These are phyloP conservation scores for Dipteronia sinensis DNA, from an alignment of 345 rosid genomes.

Conservation along the genomic window DNA sequence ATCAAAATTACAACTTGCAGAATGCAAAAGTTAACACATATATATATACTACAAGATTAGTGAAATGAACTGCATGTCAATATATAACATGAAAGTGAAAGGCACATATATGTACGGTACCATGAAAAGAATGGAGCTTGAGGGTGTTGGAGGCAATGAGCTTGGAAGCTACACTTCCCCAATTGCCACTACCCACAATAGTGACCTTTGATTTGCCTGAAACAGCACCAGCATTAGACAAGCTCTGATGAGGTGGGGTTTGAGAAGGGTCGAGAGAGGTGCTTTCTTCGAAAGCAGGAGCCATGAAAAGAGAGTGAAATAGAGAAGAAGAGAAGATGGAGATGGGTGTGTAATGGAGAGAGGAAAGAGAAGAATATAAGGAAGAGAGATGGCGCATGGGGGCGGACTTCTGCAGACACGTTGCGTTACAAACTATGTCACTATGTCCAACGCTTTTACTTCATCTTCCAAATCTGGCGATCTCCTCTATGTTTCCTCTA, in stretches of 20 bases:
- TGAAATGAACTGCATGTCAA: neutral
- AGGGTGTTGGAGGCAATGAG: conserved; percentile 91
- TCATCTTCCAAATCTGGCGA: conserved; percentile 36
- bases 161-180: conserved; percentile 98
- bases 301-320: conserved; percentile 25
- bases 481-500: conserved; percentile 31
- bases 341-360: conserved; percentile 17
- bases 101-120: conserved; percentile 28
- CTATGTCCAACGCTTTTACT: neutral
- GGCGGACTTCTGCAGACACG: conserved; percentile 45
- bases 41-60: no score
- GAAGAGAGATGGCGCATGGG: conserved; percentile 32
- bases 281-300: conserved; percentile 36
- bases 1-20: neutral
- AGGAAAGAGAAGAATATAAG: conserved; percentile 28
- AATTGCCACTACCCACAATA: conserved; percentile 92
- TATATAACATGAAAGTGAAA: no score
- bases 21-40: no score
- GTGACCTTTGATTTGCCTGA: conserved; percentile 63
- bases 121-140: conserved; percentile 74
- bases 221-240: neutral
- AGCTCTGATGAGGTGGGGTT: no score
- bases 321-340: neutral
- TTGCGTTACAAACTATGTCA: conserved; percentile 40
- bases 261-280: neutral